Conservation (phyloP, 2,329 filamentous ascomycete genomes). For the Zymoseptoria passerinii region DNA sequence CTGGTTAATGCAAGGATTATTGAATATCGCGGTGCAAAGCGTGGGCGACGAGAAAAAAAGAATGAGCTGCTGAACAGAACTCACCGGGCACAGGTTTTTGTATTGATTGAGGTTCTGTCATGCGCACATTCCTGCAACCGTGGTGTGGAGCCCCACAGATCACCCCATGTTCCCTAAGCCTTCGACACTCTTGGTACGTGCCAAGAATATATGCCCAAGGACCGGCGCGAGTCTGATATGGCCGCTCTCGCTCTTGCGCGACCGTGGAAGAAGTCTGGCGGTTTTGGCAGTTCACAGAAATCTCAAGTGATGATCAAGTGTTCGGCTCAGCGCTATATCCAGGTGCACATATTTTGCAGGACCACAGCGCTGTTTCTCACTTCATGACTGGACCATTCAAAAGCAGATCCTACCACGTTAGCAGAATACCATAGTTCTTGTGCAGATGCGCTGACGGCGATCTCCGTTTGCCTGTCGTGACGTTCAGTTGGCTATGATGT, state of each 20-base stretch:
- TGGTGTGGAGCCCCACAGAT: background rate
- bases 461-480: background rate
- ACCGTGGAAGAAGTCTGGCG: no score
- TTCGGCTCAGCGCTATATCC: no score
- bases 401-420: background rate
- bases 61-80: background rate
- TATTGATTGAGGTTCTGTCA: background rate
- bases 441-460: background rate
- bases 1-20: no score
- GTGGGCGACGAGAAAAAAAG: background rate
- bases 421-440: background rate
- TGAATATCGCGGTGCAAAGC: background rate
- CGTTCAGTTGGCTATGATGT: background rate
- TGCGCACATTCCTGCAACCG: background rate
- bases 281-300: no score
- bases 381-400: background rate
- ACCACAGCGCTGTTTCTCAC: no score
- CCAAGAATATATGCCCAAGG: background rate
- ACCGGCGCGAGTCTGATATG: background rate
- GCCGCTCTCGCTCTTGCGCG: background rate
- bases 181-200: background rate
- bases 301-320: no score
- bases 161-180: background rate
- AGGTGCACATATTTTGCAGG: no score
- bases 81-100: background rate